Evolutionary conservation across 2,329 filamentous ascomycete species (phyloP).

Genomic region (Colletotrichum tropicale): DNA sequence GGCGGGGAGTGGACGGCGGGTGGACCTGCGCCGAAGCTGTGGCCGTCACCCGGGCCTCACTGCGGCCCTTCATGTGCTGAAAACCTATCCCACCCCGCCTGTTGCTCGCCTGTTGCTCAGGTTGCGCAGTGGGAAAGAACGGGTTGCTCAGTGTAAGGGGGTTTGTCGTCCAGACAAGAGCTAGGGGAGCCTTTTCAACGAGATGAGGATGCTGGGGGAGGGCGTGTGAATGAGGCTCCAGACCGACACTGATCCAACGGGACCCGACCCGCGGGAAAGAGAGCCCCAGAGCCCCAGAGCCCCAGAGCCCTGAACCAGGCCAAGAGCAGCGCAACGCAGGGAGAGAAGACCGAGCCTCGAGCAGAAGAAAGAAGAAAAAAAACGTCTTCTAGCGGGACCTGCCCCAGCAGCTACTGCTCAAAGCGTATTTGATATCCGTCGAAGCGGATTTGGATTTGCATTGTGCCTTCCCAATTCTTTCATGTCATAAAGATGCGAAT

Average conservation of each 20-base stretch:
- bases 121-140: background rate
- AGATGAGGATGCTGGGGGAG: background rate
- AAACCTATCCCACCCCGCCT: background rate
- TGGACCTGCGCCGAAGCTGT: background rate
- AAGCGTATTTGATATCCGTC: background rate
- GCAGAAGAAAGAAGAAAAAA: background rate
- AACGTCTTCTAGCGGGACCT: background rate
- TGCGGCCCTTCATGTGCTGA: background rate
- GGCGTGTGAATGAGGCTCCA: background rate
- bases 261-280: background rate
- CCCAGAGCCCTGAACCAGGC: background rate
- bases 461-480: background rate
- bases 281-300: background rate
- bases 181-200: background rate
- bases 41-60: background rate
- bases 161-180: background rate
- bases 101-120: background rate
- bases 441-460: background rate
- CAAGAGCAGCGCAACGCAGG: background rate
- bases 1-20: background rate
- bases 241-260: background rate
- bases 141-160: slow-evolving; percentile 19
- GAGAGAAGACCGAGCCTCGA: background rate
- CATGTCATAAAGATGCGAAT: background rate
- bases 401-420: background rate